Percentiles rank a stretch among this genome's conserved stretches.
Evolutionary conservation across 2,329 filamentous ascomycete genomes (phyloP).

Genomic region (Xylaria sp.): DNA sequence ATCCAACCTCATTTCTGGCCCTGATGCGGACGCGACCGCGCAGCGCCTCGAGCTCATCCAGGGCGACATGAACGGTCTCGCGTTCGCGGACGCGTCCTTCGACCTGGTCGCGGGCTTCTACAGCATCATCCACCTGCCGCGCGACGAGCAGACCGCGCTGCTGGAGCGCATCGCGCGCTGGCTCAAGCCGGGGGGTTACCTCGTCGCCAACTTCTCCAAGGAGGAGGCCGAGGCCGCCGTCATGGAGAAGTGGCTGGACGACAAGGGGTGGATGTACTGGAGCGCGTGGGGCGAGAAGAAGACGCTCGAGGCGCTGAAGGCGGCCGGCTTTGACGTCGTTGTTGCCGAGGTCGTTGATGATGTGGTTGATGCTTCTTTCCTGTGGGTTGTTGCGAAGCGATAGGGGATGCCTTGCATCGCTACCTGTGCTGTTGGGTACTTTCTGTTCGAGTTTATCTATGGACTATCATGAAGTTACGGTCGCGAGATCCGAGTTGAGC

Average conservation of each 20-base stretch:
- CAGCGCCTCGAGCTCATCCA: constrained; percentile 47
- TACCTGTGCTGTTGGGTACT: not conserved
- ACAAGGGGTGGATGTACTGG: constrained; percentile 58
- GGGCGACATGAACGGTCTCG: constrained; percentile 55
- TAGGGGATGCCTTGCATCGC: not conserved
- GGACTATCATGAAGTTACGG: not conserved
- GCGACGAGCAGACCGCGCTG: constrained; percentile 60
- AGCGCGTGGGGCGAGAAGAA: constrained; percentile 54
- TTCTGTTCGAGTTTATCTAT: not conserved
- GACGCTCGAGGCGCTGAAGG: constrained; percentile 48
- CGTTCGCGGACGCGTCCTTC: constrained; percentile 52
- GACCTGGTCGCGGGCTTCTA: constrained; percentile 65
- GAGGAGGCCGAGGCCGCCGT: constrained; percentile 47
- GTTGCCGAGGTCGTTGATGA: constrained; percentile 49
- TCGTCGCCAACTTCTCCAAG: constrained; percentile 61
- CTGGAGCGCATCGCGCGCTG: constrained; percentile 58
- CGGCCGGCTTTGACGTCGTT: constrained; percentile 51
- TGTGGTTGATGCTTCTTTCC: constrained; percentile 50
- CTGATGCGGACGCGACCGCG: constrained; percentile 19
- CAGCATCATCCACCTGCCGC: constrained; percentile 65
- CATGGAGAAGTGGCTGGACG: constrained; percentile 53
- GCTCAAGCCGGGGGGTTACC: constrained; percentile 62
- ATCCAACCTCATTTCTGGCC: constrained; percentile 40
- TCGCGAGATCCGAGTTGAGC: not conserved
- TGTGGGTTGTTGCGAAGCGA: constrained; percentile 56